A percentile compares a stretch with the other conserved stretches of the same genome.
Evolutionary conservation across 345 rosid species (phyloP).

Genomic region (Camelina laxa): DNA sequence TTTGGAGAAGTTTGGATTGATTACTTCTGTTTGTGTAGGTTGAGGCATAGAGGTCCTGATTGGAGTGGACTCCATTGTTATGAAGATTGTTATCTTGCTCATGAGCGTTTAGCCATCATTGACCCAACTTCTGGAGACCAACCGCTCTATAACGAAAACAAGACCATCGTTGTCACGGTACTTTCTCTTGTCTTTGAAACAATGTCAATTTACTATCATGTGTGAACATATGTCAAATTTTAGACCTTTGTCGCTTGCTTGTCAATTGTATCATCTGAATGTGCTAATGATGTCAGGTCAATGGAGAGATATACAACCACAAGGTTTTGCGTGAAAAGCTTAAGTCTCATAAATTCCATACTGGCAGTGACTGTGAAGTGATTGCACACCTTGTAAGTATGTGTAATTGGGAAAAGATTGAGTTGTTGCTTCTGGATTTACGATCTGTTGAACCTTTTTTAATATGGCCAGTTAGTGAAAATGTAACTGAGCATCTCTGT

Average conservation of each 20-base stretch:
- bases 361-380: slow-evolving; percentile 90
- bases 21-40: slow-evolving; percentile 45
- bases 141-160: slow-evolving; percentile 79
- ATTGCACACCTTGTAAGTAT: slow-evolving; percentile 82
- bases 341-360: slow-evolving; percentile 65
- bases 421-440: neutral
- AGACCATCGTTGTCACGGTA: slow-evolving; percentile 77
- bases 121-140: slow-evolving; percentile 91
- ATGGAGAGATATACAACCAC: slow-evolving; percentile 88
- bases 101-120: slow-evolving; percentile 76
- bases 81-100: slow-evolving; percentile 70
- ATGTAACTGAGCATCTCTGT: neutral
- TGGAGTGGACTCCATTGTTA: slow-evolving; percentile 79
- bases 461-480: neutral
- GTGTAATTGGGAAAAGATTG: neutral
- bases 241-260: neutral
- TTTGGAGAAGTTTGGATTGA: neutral
- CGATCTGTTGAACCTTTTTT: neutral
- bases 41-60: slow-evolving; percentile 84
- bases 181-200: neutral
- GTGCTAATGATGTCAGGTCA: slow-evolving; percentile 51
- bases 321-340: slow-evolving; percentile 58
- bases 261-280: neutral
- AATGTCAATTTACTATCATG: slow-evolving; percentile 14
- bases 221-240: neutral